Evolutionary conservation across 2,329 filamentous ascomycete genomes (phyloP), one percentile per base, ranked within the genome.

Genomic region (Monilinia laxa): DNA sequence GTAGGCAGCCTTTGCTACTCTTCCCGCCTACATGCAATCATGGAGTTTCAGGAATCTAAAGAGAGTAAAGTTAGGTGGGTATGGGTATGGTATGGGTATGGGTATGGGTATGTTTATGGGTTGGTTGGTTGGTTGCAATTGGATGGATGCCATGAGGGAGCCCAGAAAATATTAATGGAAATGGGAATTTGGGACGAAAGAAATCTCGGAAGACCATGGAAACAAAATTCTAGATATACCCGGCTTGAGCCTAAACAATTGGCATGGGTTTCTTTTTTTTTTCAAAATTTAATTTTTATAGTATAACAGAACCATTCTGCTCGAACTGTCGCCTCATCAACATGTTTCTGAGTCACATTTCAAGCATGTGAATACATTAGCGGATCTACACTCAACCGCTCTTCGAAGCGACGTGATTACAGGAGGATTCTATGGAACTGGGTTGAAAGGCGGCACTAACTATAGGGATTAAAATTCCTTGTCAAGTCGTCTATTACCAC

Each of bases 211-310:
- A 51, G 7, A 12, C 7, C 14, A 38, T 38, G 20, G 20, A 28
- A 28, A 4, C 2, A 40, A 25, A 20, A 12, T 1, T 38, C 38
- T 38, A 52, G 31, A 51, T 62, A 38, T 38, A 40, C n/a, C 45
- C 45, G n/a, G 45, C 45, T 35, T 16, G 58, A 62, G 45, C 45
- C 47, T 10, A 45, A 51, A 45, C 58, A 51, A 51, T 62, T 9
- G 14, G 10, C 12, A 38, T 16, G n/a, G 9, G 14, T n/a, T n/a
- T n/a, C 38, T 1, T 38, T 38, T 35, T 51, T 1, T 1, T n/a
- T n/a, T n/a, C n/a, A n/a, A 14, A 3, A 11, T 51, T 3, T 7
- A n/a, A 20, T 20, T 38, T 62, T 14, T 52, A 52, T 51, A 51
- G 38, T 14, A 51, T 51, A 18, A 28, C 5, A 28, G 25, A 57